A percentile compares a stretch with the other conserved stretches of the same genome.
Conservation (phyloP, 2,329 filamentous ascomycete genomes). For the Pestalotiopsis sp. region DNA sequence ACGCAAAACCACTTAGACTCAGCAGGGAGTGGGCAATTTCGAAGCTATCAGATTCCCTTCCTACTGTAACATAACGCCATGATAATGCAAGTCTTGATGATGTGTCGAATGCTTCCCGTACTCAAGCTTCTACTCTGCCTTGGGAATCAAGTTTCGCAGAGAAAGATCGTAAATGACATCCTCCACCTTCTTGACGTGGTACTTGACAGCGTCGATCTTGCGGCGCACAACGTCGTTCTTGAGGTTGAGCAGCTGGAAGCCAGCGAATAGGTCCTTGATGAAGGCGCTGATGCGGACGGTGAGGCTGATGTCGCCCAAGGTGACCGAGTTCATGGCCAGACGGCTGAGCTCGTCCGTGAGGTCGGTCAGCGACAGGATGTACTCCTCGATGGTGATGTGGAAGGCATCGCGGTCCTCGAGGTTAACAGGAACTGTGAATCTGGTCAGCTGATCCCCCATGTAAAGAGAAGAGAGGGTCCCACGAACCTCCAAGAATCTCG, state of each 20-base stretch:
- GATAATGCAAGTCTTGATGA: neutral
- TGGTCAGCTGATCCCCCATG: neutral
- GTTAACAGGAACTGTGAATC: conserved; percentile 78
- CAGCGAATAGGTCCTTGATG: conserved; percentile 92
- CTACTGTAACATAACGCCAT: neutral
- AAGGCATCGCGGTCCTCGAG: conserved; percentile 88
- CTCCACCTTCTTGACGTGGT: conserved; percentile 96
- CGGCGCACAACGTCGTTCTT: conserved; percentile 93
- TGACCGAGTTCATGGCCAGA: conserved; percentile 92
- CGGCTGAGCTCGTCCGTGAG: conserved; percentile 90
- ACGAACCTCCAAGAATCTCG: conserved; percentile 70
- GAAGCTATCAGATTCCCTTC: neutral
- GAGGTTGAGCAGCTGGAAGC: conserved; percentile 95
- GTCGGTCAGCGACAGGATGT: conserved; percentile 83
- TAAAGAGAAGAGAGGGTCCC: neutral
- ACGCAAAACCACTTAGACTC: neutral
- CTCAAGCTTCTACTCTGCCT: conserved; percentile 4
- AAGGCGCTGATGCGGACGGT: conserved; percentile 89
- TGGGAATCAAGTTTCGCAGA: conserved; percentile 77
- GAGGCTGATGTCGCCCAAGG: conserved; percentile 82
- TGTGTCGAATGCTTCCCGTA: neutral
- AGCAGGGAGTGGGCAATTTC: neutral
- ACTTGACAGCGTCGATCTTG: conserved; percentile 92
- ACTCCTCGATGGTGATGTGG: conserved; percentile 96
- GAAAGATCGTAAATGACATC: conserved; percentile 97